Conservation (phyloP, 768 basidiomycete species). For the Leccinum rimulosum region DNA sequence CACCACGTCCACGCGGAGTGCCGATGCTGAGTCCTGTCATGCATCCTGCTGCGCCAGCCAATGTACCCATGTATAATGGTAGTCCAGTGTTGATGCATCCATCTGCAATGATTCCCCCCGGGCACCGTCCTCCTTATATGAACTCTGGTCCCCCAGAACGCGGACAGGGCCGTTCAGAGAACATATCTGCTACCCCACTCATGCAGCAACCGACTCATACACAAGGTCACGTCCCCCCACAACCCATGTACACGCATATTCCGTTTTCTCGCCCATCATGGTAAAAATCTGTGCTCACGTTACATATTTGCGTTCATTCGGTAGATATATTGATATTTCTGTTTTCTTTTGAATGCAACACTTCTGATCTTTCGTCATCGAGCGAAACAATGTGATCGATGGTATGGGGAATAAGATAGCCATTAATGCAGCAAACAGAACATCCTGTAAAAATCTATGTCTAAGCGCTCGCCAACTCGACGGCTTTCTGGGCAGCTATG, state of each 20-base stretch:
- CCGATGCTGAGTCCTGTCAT: conserved; percentile 74
- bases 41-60: conserved; percentile 47
- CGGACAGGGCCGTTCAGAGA: conserved; percentile 48
- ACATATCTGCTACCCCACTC: conserved; percentile 38
- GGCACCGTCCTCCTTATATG: conserved; percentile 36
- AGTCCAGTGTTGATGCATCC: conserved; percentile 69
- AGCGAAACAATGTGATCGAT: neutral
- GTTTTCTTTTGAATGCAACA: conserved; percentile 22
- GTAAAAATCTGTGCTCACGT: conserved; percentile 22
- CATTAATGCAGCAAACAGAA: conserved; percentile 19
- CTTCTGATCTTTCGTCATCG: conserved; percentile 11
- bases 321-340: conserved; percentile 35
- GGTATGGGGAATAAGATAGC: neutral
- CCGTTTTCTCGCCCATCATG: conserved; percentile 31
- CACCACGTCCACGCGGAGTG: conserved; percentile 49
- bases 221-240: conserved; percentile 25
- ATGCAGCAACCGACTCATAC: conserved; percentile 37
- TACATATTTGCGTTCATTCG: conserved; percentile 20
- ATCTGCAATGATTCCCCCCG: conserved; percentile 38
- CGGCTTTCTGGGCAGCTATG: conserved; percentile 83
- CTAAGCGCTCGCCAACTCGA: conserved; percentile 58
- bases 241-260: conserved; percentile 31
- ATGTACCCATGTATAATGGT: conserved; percentile 54
- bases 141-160: conserved; percentile 51
- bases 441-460: conserved; percentile 24